A percentile compares a stretch with the other conserved stretches of the same genome.
Evolutionary conservation across 2,329 filamentous ascomycete species (phyloP).

Genomic region (Neonectria coccinea): DNA sequence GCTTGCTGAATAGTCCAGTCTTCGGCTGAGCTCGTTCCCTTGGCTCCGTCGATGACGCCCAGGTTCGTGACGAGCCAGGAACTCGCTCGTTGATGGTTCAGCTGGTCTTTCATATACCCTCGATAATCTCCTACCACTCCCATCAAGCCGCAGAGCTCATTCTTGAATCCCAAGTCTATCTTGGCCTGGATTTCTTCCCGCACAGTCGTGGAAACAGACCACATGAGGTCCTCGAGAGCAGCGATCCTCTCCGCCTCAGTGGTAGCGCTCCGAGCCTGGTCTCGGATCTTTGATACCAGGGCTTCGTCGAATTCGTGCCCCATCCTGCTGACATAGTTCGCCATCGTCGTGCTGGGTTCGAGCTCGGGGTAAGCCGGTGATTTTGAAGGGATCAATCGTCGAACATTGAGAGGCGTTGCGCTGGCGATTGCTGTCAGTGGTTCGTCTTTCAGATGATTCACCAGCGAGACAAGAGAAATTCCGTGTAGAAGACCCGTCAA

Average conservation of each 20-base stretch:
- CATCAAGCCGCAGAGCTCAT: slow-evolving; percentile 39
- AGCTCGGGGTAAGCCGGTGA: slow-evolving; percentile 9
- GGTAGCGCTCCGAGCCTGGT: background rate
- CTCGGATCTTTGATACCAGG: slow-evolving; percentile 10
- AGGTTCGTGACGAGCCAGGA: slow-evolving; percentile 41
- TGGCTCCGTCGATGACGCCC: slow-evolving; percentile 39
- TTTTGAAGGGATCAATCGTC: slow-evolving; percentile 32
- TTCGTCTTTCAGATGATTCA: slow-evolving; percentile 24
- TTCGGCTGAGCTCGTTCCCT: background rate
- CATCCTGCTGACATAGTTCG: slow-evolving; percentile 31
- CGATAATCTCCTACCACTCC: slow-evolving; percentile 38
- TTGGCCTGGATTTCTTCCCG: slow-evolving; percentile 31
- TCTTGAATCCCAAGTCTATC: slow-evolving; percentile 37
- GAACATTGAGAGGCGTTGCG: slow-evolving; percentile 40
- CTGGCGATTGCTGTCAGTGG: slow-evolving; percentile 14
- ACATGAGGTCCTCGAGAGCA: slow-evolving; percentile 35
- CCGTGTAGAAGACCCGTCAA: slow-evolving; percentile 43
- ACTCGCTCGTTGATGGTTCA: slow-evolving; percentile 32
- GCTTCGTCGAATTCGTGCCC: slow-evolving; percentile 14
- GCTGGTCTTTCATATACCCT: slow-evolving; percentile 14
- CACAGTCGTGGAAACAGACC: slow-evolving; percentile 34
- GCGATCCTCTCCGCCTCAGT: slow-evolving; percentile 4
- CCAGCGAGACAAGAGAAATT: slow-evolving; percentile 33
- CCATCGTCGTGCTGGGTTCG: slow-evolving; percentile 28
- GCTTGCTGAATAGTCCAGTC: slow-evolving; percentile 37